Evolutionary conservation across 495 filamentous ascomycete genomes (phyloP).

Genomic region (Neurospora sp.): DNA sequence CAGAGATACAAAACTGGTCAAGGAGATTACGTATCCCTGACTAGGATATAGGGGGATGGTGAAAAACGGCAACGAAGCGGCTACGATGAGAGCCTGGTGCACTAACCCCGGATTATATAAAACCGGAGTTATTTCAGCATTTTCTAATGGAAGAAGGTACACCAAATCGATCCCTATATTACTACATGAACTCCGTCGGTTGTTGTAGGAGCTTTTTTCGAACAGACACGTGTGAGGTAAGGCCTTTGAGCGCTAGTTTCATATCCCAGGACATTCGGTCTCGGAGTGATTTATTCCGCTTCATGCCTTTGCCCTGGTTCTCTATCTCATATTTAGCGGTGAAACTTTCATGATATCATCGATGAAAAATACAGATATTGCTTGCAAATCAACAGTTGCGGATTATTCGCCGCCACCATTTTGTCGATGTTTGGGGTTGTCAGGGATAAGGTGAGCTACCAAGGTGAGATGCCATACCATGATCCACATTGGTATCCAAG

Average conservation of each 20-base stretch:
- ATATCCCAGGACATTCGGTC: neutral
- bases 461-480: neutral
- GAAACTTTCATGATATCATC: neutral
- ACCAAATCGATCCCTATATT: neutral
- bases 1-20: too few species aligned
- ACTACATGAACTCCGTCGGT: neutral
- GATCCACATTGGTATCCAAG: neutral
- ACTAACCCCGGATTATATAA: neutral
- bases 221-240: too few species aligned
- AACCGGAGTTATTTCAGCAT: neutral
- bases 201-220: neutral
- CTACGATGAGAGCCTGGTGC: neutral
- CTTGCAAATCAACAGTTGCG: neutral
- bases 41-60: too few species aligned
- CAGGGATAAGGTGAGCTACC: neutral
- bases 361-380: neutral
- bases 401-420: neutral
- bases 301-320: neutral
- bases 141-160: neutral
- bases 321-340: neutral
- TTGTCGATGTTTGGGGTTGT: neutral
- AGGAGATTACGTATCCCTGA: too few species aligned
- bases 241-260: too few species aligned
- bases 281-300: neutral
- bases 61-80: neutral